Evolutionary conservation across 768 basidiomycete genomes (phyloP), one percentile per base, ranked within the genome.

Genomic region (Dioszegia hungarica): DNA sequence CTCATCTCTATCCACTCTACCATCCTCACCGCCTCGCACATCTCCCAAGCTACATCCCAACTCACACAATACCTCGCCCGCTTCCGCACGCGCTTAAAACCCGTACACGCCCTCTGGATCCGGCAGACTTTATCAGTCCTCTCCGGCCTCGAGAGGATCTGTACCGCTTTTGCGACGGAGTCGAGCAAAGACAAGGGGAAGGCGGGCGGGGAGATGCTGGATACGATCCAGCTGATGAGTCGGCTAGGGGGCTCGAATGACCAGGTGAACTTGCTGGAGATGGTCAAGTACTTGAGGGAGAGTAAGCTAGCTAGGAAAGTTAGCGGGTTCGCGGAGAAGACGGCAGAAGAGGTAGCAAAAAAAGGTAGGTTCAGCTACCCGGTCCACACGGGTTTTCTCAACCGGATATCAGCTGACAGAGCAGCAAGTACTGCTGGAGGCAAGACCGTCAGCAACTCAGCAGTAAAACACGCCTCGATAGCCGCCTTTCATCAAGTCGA

Each of bases 1-100:
- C 79, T 99, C 1, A 82, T 99, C 9, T 88, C 90, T 0, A 80
- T 95, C 28, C 89, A 94, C 54, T 88, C 88, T 1, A 80, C 84
- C 25, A 78, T 81, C 4, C 78, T 97, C 2, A 79, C 86, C 4
- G 80, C 81, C 12, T 59, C 75, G 0, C 83, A 80, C 9, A 79
- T 98, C 15, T 68, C 77, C 1, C 79, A 79, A 2, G 88, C 90
- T 0, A 77, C 88, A 3, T 79, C 80, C 22, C 93, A 97, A 77
- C 84, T 95, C 12, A 80, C 81, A 24, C 79, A 80, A 27, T 98
- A 98, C 76, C 79, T 90, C 10, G 75, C 82, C 3, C 85, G 84
- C 49, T 97, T 95, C 74, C 83, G 83, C 36, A 85, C 81, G n/a
- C 82, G 87, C 28, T 81, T 99, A 11, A 83, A 86, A 11, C 79